Conservation (phyloP, 1,284 basidiomycete species). For the Phlebopus sp. region DNA sequence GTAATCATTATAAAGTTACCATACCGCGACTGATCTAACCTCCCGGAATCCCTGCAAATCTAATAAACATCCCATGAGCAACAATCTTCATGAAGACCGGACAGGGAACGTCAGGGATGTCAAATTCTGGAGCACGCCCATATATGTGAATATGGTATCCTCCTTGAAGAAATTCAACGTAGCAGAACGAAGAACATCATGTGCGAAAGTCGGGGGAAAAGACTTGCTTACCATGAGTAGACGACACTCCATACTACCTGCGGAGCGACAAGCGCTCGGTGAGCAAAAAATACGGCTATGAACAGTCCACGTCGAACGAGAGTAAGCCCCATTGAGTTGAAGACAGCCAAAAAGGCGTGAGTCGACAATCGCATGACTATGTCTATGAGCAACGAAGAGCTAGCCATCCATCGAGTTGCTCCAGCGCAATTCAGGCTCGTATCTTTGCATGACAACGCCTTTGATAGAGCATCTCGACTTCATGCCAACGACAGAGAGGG, state of each 20-base stretch:
- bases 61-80: constrained; percentile 14
- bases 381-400: constrained; percentile 75
- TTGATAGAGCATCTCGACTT: constrained; percentile 34
- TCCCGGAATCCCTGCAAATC: background rate
- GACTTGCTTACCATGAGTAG: constrained; percentile 33
- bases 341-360: constrained; percentile 32
- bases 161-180: constrained; percentile 87
- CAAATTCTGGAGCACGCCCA: constrained; percentile 74
- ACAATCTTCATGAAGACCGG: background rate
- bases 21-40: no score
- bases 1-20: no score
- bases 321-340: constrained; percentile 91
- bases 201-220: constrained; percentile 12
- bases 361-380: constrained; percentile 82
- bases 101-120: constrained; percentile 55
- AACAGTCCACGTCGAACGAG: constrained; percentile 54
- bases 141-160: constrained; percentile 54
- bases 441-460: constrained; percentile 64
- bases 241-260: background rate
- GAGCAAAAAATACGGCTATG: constrained; percentile 46
- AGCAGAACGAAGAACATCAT: constrained; percentile 51
- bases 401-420: constrained; percentile 36
- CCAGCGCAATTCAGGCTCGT: constrained; percentile 61
- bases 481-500: constrained; percentile 54
- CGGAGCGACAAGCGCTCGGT: constrained; percentile 48